Evolutionary conservation across 164 flowering plant genomes (phyloP).

Genomic region (Taxillus chinensis): DNA sequence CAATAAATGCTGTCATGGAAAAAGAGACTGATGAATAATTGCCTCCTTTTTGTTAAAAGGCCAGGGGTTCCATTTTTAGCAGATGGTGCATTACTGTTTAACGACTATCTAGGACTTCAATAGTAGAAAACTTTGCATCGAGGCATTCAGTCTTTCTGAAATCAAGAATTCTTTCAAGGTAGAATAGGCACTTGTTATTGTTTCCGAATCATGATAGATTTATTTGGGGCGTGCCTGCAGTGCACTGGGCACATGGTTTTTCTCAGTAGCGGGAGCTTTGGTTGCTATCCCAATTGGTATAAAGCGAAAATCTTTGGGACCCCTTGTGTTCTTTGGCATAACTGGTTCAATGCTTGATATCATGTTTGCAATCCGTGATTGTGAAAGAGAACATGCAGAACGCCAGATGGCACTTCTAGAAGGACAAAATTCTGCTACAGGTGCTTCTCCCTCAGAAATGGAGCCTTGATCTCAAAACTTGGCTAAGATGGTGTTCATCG

Average conservation of each 20-base stretch:
- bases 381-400: conserved; percentile 96
- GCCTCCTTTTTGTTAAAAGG: no score
- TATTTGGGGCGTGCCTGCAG: conserved; percentile 28
- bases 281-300: conserved; percentile 94
- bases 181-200: not conserved
- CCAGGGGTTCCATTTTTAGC: no score
- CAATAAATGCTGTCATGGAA: no score
- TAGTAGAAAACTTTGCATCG: no score
- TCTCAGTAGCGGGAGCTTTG: conserved; percentile 91
- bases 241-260: conserved; percentile 95
- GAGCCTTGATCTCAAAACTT: conserved; percentile 17
- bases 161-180: no score
- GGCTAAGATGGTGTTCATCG: no score
- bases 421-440: conserved; percentile 37
- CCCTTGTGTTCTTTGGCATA: conserved; percentile 95
- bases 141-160: no score
- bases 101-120: no score
- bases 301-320: conserved; percentile 76
- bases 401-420: conserved; percentile 82
- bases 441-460: conserved; percentile 17
- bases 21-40: no score
- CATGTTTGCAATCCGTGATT: conserved; percentile 75
- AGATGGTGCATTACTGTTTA: no score
- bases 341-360: conserved; percentile 98
- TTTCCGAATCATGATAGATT: not conserved